Evolutionary conservation across 2,329 filamentous ascomycete species (phyloP).

Genomic region (Botrytis medusae): DNA sequence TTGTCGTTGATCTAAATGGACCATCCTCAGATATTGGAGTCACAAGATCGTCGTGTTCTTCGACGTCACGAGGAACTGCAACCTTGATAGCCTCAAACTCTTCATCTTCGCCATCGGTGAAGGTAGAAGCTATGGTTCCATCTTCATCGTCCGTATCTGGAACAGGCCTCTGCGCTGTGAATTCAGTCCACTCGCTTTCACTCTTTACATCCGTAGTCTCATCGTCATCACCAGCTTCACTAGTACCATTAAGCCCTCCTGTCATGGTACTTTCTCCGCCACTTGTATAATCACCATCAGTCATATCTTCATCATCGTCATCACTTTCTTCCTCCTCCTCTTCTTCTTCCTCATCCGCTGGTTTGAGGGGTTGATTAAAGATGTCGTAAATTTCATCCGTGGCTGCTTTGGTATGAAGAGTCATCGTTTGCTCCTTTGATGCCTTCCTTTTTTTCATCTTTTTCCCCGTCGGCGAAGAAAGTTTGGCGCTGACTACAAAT

Average conservation of each 20-base stretch:
- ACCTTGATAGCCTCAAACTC: slow-evolving; percentile 37
- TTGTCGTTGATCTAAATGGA: slow-evolving; percentile 48
- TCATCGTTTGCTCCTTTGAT: slow-evolving; percentile 89
- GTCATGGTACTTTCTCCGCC: slow-evolving; percentile 82
- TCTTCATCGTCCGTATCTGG: slow-evolving; percentile 48
- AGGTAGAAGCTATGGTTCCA: slow-evolving; percentile 44
- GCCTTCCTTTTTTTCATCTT: slow-evolving; percentile 72
- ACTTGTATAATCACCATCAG: slow-evolving; percentile 76
- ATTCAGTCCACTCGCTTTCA: slow-evolving; percentile 86
- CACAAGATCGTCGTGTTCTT: slow-evolving; percentile 43
- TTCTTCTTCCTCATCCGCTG: slow-evolving; percentile 39
- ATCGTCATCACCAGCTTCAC: slow-evolving; percentile 59
- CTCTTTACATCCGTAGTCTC: slow-evolving; percentile 61
- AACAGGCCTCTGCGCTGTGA: slow-evolving; percentile 71
- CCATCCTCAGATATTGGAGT: slow-evolving; percentile 48
- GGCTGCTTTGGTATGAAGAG: slow-evolving; percentile 88
- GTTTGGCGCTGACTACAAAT: slow-evolving; percentile 77
- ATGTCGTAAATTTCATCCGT: slow-evolving; percentile 98
- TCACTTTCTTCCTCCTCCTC: slow-evolving; percentile 50
- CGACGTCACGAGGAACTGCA: slow-evolving; percentile 39
- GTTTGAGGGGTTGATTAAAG: slow-evolving; percentile 79
- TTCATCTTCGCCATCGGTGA: slow-evolving; percentile 42
- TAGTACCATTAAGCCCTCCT: slow-evolving; percentile 65
- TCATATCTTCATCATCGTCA: slow-evolving; percentile 61
- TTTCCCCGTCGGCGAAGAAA: slow-evolving; percentile 83